phyloP scores from a whole-genome alignment of 208 protist species.

The Vickermania spadyakhi region DNA sequence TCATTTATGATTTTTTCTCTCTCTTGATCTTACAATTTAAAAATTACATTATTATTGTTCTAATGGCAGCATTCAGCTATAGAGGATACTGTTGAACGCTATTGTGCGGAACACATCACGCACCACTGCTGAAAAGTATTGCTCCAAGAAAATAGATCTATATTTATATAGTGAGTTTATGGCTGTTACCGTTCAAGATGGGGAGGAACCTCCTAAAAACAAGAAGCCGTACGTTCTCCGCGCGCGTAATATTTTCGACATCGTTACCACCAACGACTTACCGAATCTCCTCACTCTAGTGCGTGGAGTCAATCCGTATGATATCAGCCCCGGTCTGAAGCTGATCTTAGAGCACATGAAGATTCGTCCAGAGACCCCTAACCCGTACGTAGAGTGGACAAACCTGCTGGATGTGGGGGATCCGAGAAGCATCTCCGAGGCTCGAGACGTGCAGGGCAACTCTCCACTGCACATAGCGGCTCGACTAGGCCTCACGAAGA shows the following conservation, averaged over 20 bases:
- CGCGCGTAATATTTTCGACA: conserved; percentile 29
- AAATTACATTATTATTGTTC: too few species aligned
- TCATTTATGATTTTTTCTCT: too few species aligned
- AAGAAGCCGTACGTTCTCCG: conserved; percentile 13
- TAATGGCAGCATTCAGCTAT: too few species aligned
- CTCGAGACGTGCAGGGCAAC: conserved; percentile 21
- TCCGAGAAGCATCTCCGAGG: conserved; percentile 9
- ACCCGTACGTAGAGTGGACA: conserved; percentile 20
- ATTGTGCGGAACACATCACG: too few species aligned
- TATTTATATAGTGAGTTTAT: too few species aligned
- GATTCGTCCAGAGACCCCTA: conserved; percentile 15
- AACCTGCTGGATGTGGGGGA: conserved; percentile 18
- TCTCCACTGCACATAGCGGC: conserved; percentile 35
- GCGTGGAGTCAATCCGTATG: conserved; percentile 44
- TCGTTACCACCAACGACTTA: conserved; percentile 39
- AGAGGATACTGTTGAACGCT: too few species aligned
- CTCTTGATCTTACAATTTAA: too few species aligned
- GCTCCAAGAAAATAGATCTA: too few species aligned
- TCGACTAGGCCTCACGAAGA: conserved; percentile 22
- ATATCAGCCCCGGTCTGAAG: conserved; percentile 49
- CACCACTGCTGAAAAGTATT: too few species aligned
- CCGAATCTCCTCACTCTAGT: conserved; percentile 30
- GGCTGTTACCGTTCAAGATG: too few species aligned
- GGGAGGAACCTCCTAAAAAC: too few species aligned
- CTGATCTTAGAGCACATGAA: conserved; percentile 23